Evolutionary conservation across 129 eudicot species (phyloP).

Genomic region (Flaveria linearis): DNA sequence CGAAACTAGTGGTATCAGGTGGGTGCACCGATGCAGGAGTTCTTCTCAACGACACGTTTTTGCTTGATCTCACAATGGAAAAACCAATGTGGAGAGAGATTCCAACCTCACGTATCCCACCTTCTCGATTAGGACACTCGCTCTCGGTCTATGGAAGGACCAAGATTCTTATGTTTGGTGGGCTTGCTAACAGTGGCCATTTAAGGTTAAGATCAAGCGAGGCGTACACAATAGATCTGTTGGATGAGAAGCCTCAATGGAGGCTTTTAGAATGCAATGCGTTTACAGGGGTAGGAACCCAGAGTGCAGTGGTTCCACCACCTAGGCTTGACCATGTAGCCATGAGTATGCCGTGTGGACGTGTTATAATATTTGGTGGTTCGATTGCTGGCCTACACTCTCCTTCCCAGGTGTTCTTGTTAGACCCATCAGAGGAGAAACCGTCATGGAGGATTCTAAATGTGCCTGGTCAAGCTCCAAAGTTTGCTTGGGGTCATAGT

Average conservation of each 20-base stretch:
- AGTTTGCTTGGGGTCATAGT: constrained; percentile 92
- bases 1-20: constrained; percentile 82
- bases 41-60: constrained; percentile 69
- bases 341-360: constrained; percentile 87
- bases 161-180: constrained; percentile 85
- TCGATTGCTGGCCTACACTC: constrained; percentile 87
- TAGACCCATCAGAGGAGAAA: constrained; percentile 81
- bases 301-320: constrained; percentile 80
- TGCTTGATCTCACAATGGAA: constrained; percentile 67
- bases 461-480: constrained; percentile 82
- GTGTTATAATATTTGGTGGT: constrained; percentile 81
- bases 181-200: constrained; percentile 87
- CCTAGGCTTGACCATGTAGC: constrained; percentile 92
- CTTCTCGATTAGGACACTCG: constrained; percentile 81
- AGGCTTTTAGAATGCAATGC: constrained; percentile 73
- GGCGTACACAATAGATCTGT: constrained; percentile 69
- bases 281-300: constrained; percentile 71
- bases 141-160: constrained; percentile 79
- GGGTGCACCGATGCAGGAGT: constrained; percentile 94
- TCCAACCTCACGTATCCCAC: constrained; percentile 66
- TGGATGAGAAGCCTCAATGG: constrained; percentile 75
- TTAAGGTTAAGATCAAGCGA: constrained; percentile 75
- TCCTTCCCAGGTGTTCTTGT: constrained; percentile 74
- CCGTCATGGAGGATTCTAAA: constrained; percentile 75
- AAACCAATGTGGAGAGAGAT: constrained; percentile 86